Percentiles rank a stretch among this genome's conserved stretches.
phyloP scores from a whole-genome alignment of 352 stramenopile species.

The Aphanomyces invadans region DNA sequence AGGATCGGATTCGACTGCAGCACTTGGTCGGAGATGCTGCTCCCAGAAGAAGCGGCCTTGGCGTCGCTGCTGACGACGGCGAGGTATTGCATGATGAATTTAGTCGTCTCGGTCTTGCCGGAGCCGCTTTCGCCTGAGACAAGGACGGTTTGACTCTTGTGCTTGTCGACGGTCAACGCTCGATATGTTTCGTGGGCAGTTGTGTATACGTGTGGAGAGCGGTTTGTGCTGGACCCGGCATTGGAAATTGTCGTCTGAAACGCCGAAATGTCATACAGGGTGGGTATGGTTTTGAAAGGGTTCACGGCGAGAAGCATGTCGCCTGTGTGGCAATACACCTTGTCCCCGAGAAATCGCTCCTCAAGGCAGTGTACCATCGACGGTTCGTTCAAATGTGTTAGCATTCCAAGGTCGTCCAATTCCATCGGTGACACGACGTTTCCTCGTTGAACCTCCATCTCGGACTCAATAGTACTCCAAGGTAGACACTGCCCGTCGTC shows the following conservation, averaged over 20 bases:
- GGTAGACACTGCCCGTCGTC: constrained; percentile 4
- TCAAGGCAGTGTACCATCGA: constrained; percentile 74
- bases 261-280: constrained; percentile 19
- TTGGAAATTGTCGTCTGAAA: neutral
- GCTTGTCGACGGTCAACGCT: constrained; percentile 10
- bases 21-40: constrained; percentile 32
- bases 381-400: constrained; percentile 72
- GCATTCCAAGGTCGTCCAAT: constrained; percentile 59
- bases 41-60: neutral
- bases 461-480: neutral
- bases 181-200: constrained; percentile 28
- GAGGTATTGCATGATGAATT: constrained; percentile 32
- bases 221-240: neutral
- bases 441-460: constrained; percentile 21
- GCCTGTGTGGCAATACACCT: constrained; percentile 29
- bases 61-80: constrained; percentile 16
- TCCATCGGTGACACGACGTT: constrained; percentile 26
- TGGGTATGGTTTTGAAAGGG: constrained; percentile 25
- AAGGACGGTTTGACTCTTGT: constrained; percentile 28
- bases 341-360: constrained; percentile 56
- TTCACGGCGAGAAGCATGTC: constrained; percentile 28
- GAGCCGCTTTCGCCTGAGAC: constrained; percentile 33
- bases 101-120: constrained; percentile 32
- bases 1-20: constrained; percentile 43
- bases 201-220: constrained; percentile 28